Evolutionary conservation across 2,329 filamentous ascomycete genomes (phyloP).

Genomic region (Aspergillus uvarum): DNA sequence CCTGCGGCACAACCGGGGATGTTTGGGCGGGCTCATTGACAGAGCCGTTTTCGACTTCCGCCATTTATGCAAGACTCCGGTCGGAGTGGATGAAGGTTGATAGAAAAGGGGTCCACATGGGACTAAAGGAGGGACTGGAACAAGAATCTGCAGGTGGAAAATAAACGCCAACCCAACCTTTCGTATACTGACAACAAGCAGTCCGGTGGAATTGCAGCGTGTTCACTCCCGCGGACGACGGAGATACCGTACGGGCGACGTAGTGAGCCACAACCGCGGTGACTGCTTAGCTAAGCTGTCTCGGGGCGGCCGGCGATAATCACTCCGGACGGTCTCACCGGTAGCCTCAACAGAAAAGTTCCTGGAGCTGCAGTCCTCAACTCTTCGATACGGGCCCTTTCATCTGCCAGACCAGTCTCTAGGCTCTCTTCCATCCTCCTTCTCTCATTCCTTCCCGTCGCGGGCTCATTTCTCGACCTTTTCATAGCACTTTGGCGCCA

Average conservation of each 20-base stretch:
- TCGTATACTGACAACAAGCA: background rate
- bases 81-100: constrained; percentile 29
- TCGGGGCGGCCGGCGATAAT: constrained; percentile 25
- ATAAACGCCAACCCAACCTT: constrained; percentile 6
- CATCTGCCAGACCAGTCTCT: constrained; percentile 24
- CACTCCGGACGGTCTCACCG: constrained; percentile 39
- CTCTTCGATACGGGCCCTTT: constrained; percentile 30
- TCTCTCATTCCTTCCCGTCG: constrained; percentile 21
- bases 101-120: constrained; percentile 30
- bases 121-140: constrained; percentile 25
- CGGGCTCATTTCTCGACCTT: constrained; percentile 26
- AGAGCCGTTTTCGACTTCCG: constrained; percentile 41
- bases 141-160: constrained; percentile 16
- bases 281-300: background rate
- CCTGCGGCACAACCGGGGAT: constrained; percentile 26
- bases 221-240: constrained; percentile 30
- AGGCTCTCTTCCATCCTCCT: constrained; percentile 19
- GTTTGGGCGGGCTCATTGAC: constrained; percentile 31
- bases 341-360: constrained; percentile 46
- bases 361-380: constrained; percentile 31
- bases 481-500: constrained; percentile 43
- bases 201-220: constrained; percentile 25
- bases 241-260: constrained; percentile 23
- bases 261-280: constrained; percentile 17
- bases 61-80: constrained; percentile 44